Base-by-base conservation (phyloP, 2,329 filamentous ascomycete species). In the Colletotrichum spaethianum region DNA sequence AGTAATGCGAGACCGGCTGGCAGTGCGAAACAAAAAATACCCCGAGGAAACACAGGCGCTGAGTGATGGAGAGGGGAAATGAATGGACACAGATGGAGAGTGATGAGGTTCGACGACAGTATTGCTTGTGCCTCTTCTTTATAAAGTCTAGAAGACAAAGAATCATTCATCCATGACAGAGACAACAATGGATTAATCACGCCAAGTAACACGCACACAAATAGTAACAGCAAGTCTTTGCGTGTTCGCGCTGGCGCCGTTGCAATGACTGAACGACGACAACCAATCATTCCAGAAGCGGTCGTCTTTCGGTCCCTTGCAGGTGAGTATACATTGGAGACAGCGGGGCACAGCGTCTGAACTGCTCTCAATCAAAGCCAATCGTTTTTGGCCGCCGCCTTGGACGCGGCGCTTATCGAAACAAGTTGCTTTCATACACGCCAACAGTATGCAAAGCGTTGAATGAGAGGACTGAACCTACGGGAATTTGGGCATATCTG, bases 361-460 rank as follows among this genome's bases (percentile, higher is more conserved):
- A 62, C 56, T 31, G 50, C 28, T 38, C 59, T 50, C 50, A 72
- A 46, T 73, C 50, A 38, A 62, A 31, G 48, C 71, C 71, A 53
- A 60, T 53, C 52, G 28, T 61, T 56, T 61, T 38, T 28, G 28
- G 38, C 52, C 63, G 46, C 46, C 53, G 40, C 68, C 68, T 53
- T n/a, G 44, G n/a, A 42, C 28, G 26, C 11, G 60, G 72, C 72
- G 72, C 72, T 61, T 73, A 73, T 63, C 63, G 59, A 68, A 72
- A 62, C 53, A 23, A 38, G 55, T 84, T 87, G 72, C 93, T 31
- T 62, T 31, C 55, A 26, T 68, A 63, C 40, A 50, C 69, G 64
- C 68, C 33, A 36, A 5, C 31, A 16, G n/a, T n/a, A n/a, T n/a
- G n/a, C n/a, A 48, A 16, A n/a, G 4, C 3, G 28, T 20, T n/a